phyloP scores from a whole-genome alignment of 768 basidiomycete genomes.

The Leccinum truebloodii region DNA sequence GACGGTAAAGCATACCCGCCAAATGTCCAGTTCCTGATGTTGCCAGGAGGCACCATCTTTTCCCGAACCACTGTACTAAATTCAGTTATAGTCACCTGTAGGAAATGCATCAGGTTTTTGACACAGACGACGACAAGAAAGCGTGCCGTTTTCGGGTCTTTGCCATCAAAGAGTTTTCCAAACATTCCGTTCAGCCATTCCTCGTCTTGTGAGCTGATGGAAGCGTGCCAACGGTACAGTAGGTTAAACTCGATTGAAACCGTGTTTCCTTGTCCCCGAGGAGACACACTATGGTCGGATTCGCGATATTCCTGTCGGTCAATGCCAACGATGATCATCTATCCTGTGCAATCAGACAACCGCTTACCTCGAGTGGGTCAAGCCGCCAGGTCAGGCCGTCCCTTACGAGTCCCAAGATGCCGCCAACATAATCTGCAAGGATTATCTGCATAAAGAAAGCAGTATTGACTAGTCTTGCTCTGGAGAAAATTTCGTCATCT shows the following conservation, averaged over 20 bases:
- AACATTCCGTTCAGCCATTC: slow-evolving; percentile 55
- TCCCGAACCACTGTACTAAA: slow-evolving; percentile 19
- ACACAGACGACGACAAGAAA: background rate
- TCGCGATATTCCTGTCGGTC: slow-evolving; percentile 50
- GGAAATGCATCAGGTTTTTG: background rate
- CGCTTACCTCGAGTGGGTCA: slow-evolving; percentile 58
- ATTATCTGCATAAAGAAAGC: slow-evolving; percentile 72
- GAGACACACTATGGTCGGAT: slow-evolving; percentile 49
- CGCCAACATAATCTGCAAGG: slow-evolving; percentile 71
- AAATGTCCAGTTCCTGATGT: slow-evolving; percentile 55
- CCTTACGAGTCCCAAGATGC: slow-evolving; percentile 67
- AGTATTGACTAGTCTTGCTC: slow-evolving; percentile 72
- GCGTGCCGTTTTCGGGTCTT: slow-evolving; percentile 42
- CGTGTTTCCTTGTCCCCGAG: slow-evolving; percentile 73
- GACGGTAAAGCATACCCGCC: slow-evolving; percentile 36
- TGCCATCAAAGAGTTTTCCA: slow-evolving; percentile 40
- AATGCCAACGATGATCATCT: background rate
- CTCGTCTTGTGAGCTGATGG: slow-evolving; percentile 52
- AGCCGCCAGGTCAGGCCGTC: slow-evolving; percentile 68
- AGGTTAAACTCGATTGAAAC: slow-evolving; percentile 76
- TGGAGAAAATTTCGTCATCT: slow-evolving; percentile 78
- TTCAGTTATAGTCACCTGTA: slow-evolving; percentile 23
- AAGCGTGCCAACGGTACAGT: slow-evolving; percentile 64
- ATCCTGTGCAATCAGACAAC: background rate
- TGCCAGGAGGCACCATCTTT: slow-evolving; percentile 7